Conservation (phyloP, 2,329 filamentous ascomycete genomes). For the Waltergamsia citrina region DNA sequence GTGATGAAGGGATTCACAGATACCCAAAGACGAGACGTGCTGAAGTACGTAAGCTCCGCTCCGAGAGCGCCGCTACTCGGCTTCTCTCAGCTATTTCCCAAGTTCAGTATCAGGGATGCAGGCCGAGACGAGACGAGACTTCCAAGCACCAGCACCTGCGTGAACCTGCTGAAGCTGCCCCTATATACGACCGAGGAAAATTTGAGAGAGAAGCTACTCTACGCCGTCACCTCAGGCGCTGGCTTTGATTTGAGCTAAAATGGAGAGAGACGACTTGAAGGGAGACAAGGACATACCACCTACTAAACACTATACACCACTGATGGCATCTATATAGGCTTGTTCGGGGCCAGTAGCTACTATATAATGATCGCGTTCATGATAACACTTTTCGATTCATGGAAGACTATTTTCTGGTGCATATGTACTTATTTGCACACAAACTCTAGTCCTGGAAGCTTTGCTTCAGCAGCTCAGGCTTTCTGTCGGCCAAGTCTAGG, state of each 20-base stretch:
- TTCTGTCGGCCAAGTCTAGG: slow-evolving; percentile 63
- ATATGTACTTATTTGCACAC: no score
- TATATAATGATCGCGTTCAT: no score
- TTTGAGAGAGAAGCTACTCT: slow-evolving; percentile 73
- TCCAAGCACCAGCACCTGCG: slow-evolving; percentile 91
- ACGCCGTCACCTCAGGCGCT: slow-evolving; percentile 81
- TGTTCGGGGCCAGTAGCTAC: no score
- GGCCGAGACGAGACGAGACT: slow-evolving; percentile 53
- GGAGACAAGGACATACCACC: no score
- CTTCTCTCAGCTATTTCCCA: slow-evolving; percentile 75
- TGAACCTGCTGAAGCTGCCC: slow-evolving; percentile 89
- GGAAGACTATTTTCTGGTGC: no score
- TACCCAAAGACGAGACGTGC: slow-evolving; percentile 68
- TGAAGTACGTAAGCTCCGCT: slow-evolving; percentile 94
- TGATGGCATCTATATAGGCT: no score
- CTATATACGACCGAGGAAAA: slow-evolving; percentile 59
- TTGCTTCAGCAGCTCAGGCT: slow-evolving; percentile 51
- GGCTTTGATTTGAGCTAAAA: slow-evolving; percentile 73
- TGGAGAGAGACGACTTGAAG: no score
- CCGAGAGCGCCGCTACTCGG: slow-evolving; percentile 83
- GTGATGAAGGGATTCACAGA: slow-evolving; percentile 73
- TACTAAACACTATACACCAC: no score
- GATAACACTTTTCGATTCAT: no score
- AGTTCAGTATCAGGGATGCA: slow-evolving; percentile 83
- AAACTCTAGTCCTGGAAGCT: slow-evolving; percentile 35